phyloP scores from a whole-genome alignment of 805 yeast genomes.

The Zygoascus flipseniorum region DNA sequence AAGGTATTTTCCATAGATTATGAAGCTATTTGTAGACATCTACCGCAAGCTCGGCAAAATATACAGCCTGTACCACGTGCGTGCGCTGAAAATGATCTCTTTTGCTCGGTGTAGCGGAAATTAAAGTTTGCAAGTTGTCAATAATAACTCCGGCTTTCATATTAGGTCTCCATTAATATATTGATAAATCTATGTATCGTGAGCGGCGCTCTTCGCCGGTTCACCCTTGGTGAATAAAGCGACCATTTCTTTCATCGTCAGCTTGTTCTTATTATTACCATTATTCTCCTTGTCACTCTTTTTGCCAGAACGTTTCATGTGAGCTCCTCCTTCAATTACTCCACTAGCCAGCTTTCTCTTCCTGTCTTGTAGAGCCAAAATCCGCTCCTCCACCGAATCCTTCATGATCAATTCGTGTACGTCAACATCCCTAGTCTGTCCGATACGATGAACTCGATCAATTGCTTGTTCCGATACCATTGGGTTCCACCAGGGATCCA shows the following conservation, averaged over 20 bases:
- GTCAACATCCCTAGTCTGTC: constrained; percentile 37
- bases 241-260: constrained; percentile 20
- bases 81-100: too few species aligned
- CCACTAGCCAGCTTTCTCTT: constrained; percentile 30
- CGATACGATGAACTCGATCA: constrained; percentile 43
- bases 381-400: constrained; percentile 35
- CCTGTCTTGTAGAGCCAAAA: constrained; percentile 28
- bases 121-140: too few species aligned
- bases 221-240: constrained; percentile 13
- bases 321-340: constrained; percentile 21
- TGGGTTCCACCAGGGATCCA: constrained; percentile 47
- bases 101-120: too few species aligned
- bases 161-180: too few species aligned
- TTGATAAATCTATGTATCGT: too few species aligned
- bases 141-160: too few species aligned
- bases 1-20: background rate
- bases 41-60: too few species aligned
- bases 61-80: too few species aligned
- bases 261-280: constrained; percentile 11
- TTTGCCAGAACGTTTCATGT: background rate
- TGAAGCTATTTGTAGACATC: background rate
- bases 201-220: too few species aligned
- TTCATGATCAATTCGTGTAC: constrained; percentile 35
- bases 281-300: constrained; percentile 5
- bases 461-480: constrained; percentile 44